A percentile compares a stretch with the other conserved stretches of the same genome.
These are phyloP conservation scores for Sarcomyxa edulis DNA, from an alignment of 768 basidiomycete species.

Conservation along the genomic window DNA sequence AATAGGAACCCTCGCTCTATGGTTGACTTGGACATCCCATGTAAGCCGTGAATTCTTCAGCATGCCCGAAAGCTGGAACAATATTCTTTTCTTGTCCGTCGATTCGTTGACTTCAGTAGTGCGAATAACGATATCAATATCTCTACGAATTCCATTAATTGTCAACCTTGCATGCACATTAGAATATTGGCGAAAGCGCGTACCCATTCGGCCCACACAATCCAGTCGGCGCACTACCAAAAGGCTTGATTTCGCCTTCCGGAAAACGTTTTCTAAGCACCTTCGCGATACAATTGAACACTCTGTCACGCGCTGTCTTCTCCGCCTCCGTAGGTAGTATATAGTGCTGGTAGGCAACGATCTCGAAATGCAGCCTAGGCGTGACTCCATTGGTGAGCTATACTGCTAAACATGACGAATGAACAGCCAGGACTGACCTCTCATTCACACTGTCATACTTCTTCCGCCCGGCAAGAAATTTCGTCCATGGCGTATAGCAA, in stretches of 20 bases:
- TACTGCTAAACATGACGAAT: neutral
- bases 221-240: constrained; percentile 58
- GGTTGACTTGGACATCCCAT: constrained; percentile 23
- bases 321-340: constrained; percentile 52
- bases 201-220: constrained; percentile 61
- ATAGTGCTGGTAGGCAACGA: constrained; percentile 50
- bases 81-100: constrained; percentile 29
- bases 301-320: constrained; percentile 33
- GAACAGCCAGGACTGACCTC: constrained; percentile 16
- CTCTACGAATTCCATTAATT: constrained; percentile 29
- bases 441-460: constrained; percentile 18
- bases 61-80: constrained; percentile 43
- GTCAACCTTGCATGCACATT: constrained; percentile 33
- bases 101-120: constrained; percentile 17
- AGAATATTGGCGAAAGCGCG: constrained; percentile 12
- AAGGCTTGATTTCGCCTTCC: constrained; percentile 43
- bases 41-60: constrained; percentile 42
- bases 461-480: constrained; percentile 6
- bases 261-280: constrained; percentile 40
- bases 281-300: constrained; percentile 41
- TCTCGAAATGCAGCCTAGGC: constrained; percentile 68
- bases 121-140: constrained; percentile 55
- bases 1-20: constrained; percentile 48
- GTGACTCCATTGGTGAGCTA: too few species aligned
- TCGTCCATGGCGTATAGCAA: constrained; percentile 14